Conservation (phyloP, 139 green algal genomes). For the Coelastrella sp. region DNA sequence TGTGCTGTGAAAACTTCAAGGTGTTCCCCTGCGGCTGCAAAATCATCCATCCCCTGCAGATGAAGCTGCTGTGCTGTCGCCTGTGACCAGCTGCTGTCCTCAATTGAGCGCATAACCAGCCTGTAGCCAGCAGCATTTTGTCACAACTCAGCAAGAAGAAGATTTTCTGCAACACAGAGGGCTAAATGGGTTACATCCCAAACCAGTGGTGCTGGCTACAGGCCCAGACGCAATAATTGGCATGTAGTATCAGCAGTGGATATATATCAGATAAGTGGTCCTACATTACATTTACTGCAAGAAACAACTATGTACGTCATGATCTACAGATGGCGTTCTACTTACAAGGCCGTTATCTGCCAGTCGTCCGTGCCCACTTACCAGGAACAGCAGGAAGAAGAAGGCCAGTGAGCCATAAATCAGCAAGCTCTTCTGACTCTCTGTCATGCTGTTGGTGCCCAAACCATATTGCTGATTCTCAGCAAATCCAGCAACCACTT, state of each 20-base stretch:
- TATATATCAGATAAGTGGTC: too few species aligned
- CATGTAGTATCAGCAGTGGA: too few species aligned
- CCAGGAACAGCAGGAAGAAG: conserved; percentile 92
- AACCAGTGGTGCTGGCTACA: too few species aligned
- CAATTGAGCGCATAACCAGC: neutral
- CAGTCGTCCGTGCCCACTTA: neutral
- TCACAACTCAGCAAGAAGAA: neutral
- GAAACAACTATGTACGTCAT: too few species aligned
- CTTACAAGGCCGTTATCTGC: neutral
- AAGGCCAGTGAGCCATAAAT: conserved; percentile 90
- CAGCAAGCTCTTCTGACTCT: conserved; percentile 87
- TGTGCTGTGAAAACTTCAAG: too few species aligned
- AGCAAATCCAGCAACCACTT: conserved; percentile 90
- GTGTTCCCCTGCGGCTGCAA: neutral
- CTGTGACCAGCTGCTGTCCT: neutral
- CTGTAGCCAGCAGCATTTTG: neutral
- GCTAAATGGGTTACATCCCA: neutral
- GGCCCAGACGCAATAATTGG: too few species aligned
- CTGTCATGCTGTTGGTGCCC: conserved; percentile 92
- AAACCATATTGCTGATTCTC: conserved; percentile 96
- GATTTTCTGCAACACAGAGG: neutral
- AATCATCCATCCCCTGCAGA: neutral
- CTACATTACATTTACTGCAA: too few species aligned
- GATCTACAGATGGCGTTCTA: neutral
- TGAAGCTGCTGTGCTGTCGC: neutral